Evolutionary conservation across 805 yeast species (phyloP), one percentile per base, ranked within the genome.

Genomic region (Torulaspora indica): DNA sequence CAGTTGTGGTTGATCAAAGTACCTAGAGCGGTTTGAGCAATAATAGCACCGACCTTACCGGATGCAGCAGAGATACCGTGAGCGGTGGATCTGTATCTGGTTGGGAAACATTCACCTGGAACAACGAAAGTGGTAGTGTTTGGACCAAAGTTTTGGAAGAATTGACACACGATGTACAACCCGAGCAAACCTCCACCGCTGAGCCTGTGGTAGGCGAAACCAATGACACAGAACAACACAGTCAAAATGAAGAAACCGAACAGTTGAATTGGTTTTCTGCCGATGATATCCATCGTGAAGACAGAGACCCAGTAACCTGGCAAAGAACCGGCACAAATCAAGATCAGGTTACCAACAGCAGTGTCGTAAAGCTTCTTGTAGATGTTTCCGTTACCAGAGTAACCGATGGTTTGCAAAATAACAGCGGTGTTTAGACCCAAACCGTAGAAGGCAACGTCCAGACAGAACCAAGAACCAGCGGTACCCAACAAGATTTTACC

Each of bases 1-100:
- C 95, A 88, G 51, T 78, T 76, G 68, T 84, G 91, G 75, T 84
- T 74, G 45, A 82, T 75, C 59, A 88, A 76, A 52, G 95, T 86
- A 76, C 96, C 93, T 55, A 85, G 68, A 65, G 85, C 83, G 51
- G 90, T 81, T 72, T 84, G 93, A 22, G 96, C 95, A 73, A 88
- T 79, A 56, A 88, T 86, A 47, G 96, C 95, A 73, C 96, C 96
- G 58, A 87, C 74, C 68, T 88, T 88, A 75, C 96, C 96, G 27
- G 79, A 68, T 40, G 95, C 96, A 57, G 96, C 96, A 52, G 95
- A 87, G 51, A 88, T 76, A 76, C 96, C 96, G 60, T 88, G 96
- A 38, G 96, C 95, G 55, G 95, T 81, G 18, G 95, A 87, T 81
- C 96, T 84, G 72, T 87, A 88, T 76, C 95, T 82, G 45, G 96